Percentiles rank a stretch among this genome's conserved stretches.
Conservation (phyloP, 345 rosid genomes). For the Aegle marmelos region DNA sequence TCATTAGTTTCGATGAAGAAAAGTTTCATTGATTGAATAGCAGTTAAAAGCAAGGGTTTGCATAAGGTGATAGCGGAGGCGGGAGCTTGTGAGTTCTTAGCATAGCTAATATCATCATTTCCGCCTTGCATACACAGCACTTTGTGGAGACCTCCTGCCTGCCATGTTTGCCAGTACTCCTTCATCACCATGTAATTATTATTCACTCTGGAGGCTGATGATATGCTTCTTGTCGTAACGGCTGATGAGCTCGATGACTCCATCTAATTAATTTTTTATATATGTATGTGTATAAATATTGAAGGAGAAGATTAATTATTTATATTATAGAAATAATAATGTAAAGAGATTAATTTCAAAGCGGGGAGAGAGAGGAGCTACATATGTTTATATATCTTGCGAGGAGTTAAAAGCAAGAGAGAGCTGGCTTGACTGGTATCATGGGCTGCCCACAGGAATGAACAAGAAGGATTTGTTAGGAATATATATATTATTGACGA, state of each 20-base stretch:
- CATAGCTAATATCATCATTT: conserved; percentile 51
- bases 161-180: conserved; percentile 13
- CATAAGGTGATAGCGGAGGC: conserved; percentile 48
- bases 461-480: neutral
- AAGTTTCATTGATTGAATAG: conserved; percentile 41
- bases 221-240: neutral
- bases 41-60: conserved; percentile 47
- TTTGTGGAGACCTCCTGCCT: conserved; percentile 39
- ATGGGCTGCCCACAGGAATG: neutral
- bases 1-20: conserved; percentile 6
- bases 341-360: no score
- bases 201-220: no score
- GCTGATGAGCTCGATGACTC: conserved; percentile 22
- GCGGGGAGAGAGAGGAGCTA: neutral
- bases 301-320: no score
- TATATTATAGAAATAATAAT: no score
- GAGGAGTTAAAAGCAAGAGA: no score
- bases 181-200: neutral
- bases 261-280: conserved; percentile 8
- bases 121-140: conserved; percentile 62
- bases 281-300: neutral
- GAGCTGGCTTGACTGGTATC: neutral
- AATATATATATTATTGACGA: neutral
- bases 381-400: no score
- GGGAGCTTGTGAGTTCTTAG: conserved; percentile 51